These are phyloP conservation scores for Trypanosoma vivax DNA, from an alignment of 208 protist species.

Conservation along the genomic window DNA sequence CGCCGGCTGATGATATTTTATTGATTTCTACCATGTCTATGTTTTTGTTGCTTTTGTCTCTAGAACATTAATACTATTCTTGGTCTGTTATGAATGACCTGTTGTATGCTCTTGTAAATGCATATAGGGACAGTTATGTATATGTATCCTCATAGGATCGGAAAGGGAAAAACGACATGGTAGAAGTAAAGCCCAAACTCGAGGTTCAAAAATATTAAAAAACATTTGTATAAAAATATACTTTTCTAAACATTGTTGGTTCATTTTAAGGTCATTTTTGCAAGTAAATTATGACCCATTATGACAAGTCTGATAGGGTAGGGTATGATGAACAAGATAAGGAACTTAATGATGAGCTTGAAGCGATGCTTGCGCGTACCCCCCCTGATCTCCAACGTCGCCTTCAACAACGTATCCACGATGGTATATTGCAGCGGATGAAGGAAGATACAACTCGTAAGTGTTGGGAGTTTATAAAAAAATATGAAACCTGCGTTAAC, in stretches of 20 bases:
- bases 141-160: too few species aligned
- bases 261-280: background rate
- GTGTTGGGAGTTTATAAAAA: slow-evolving; percentile 70
- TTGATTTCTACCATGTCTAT: background rate
- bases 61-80: background rate
- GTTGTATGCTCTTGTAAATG: slow-evolving; percentile 4
- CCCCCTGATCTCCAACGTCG: slow-evolving; percentile 55
- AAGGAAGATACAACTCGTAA: slow-evolving; percentile 80
- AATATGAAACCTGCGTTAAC: slow-evolving; percentile 75
- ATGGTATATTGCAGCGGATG: slow-evolving; percentile 80
- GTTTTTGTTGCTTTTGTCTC: too few species aligned
- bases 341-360: slow-evolving; percentile 67
- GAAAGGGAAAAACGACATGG: too few species aligned
- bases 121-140: too few species aligned
- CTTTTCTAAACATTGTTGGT: background rate
- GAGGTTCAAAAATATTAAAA: too few species aligned
- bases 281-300: slow-evolving; percentile 47
- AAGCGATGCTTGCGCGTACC: slow-evolving; percentile 60
- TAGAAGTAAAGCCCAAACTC: too few species aligned
- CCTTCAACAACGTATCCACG: slow-evolving; percentile 80
- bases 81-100: slow-evolving; percentile 3
- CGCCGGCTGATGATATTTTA: background rate
- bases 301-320: slow-evolving; percentile 79
- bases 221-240: background rate
- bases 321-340: slow-evolving; percentile 77